phyloP scores from a whole-genome alignment of 2,329 filamentous ascomycete genomes.

The Monilinia aucupariae region DNA sequence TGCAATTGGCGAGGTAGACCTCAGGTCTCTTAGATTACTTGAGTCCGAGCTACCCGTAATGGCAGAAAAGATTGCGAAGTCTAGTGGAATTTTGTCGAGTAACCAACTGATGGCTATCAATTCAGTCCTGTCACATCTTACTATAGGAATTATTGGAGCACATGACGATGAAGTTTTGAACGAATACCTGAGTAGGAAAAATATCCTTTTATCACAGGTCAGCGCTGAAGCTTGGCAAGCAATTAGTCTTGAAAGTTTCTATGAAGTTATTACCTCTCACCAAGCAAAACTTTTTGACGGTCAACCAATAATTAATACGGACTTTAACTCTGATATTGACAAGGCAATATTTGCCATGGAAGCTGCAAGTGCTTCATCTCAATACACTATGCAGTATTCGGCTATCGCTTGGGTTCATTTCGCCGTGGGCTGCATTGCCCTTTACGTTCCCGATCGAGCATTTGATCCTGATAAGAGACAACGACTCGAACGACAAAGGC shows the following conservation, averaged over 20 bases:
- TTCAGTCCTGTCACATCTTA: conserved; percentile 24
- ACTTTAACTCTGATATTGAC: conserved; percentile 37
- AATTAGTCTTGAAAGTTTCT: not conserved
- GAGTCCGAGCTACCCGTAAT: conserved; percentile 60
- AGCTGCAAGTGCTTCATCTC: conserved; percentile 30
- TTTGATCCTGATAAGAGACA: conserved; percentile 73
- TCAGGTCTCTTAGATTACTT: conserved; percentile 57
- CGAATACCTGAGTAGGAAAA: not conserved
- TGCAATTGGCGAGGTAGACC: conserved; percentile 46
- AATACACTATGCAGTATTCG: conserved; percentile 35
- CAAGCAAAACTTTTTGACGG: not conserved
- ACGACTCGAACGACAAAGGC: conserved; percentile 57
- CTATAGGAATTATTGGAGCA: conserved; percentile 23
- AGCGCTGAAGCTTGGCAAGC: not conserved
- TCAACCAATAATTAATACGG: conserved; percentile 20
- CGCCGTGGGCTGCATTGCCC: conserved; percentile 64
- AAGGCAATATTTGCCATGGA: conserved; percentile 32
- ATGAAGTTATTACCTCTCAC: not conserved
- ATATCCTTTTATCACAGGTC: not conserved
- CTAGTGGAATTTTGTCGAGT: conserved; percentile 37
- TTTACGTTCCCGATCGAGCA: conserved; percentile 80
- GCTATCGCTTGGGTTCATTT: conserved; percentile 70
- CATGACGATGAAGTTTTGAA: conserved; percentile 21
- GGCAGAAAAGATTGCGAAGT: conserved; percentile 42
- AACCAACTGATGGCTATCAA: conserved; percentile 45